Evolutionary conservation across 2,329 filamentous ascomycete species (phyloP), one percentile per base, ranked within the genome.

Genomic region (Aureobasidium vineae): DNA sequence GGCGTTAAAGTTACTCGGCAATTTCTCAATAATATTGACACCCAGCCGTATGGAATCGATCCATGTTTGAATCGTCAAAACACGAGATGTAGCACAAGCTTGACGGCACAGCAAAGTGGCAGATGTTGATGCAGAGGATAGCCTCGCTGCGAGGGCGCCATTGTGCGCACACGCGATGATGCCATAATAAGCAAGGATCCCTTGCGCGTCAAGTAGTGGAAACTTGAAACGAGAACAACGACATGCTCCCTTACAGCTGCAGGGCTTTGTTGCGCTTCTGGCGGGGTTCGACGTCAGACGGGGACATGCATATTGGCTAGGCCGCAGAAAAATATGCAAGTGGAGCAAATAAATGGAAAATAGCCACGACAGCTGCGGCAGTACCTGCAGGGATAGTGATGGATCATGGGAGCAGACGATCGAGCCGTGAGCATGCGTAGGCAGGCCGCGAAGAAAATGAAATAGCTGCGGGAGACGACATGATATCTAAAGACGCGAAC

Each of bases 311-410:
- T 23, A 16, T 38, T 15, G 59, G 31, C 43, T 49, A 41, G 57
- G 41, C 57, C 28, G n/a, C 57, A 50, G 36, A 63, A 41, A 54
- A 49, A 53, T 13, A 43, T 40, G 23, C 45, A 50, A 63, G 59
- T 63, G 59, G 59, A 63, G 59, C 57, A 49, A 21, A 38, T 38
- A 23, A 41, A 50, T 33, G 59, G 23, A 63, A 63, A 63, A 52
- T 36, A 54, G 61, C 61, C 45, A 33, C 38, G 47, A 64, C 47
- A 15, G 33, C n/a, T 54, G 49, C 61, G 61, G 61, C 61, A 64
- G 61, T 64, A 64, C 61, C 61, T 64, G 61, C 61, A 64, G 61
- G 61, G 61, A 64, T 64, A 54, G 61, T 53, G 61, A 64, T 36
- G 26, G 54, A 31, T 59, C 40, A 28, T 43, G 21, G 61, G 36